Percentiles rank a stretch among this genome's conserved stretches.
Evolutionary conservation across 2,329 filamentous ascomycete genomes (phyloP).

Genomic region (Talaromyces islandicus): DNA sequence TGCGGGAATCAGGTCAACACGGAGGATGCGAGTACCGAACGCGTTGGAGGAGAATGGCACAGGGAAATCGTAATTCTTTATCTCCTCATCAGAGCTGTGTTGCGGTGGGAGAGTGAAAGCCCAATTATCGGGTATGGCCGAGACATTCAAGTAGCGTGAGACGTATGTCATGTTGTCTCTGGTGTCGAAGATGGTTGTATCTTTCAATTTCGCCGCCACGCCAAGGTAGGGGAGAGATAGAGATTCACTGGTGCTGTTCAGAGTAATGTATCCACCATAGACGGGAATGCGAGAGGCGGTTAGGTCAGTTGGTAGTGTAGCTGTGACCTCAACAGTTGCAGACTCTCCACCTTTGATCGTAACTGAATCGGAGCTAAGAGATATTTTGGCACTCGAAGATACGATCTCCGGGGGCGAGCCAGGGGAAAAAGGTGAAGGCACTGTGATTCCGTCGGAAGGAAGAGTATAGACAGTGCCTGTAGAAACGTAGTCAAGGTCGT

Average conservation of each 20-base stretch:
- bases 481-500: conserved; percentile 48
- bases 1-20: conserved; percentile 6
- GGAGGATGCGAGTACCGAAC: conserved; percentile 5
- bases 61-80: conserved; percentile 5
- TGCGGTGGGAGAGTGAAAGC: conserved; percentile 6
- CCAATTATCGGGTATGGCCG: neutral
- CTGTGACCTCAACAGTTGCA: conserved; percentile 16
- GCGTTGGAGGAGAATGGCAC: neutral
- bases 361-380: conserved; percentile 13
- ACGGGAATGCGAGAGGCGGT: conserved; percentile 21
- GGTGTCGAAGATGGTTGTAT: conserved; percentile 1
- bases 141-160: conserved; percentile 2
- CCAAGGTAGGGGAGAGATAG: conserved; percentile 28
- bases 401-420: conserved; percentile 9
- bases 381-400: conserved; percentile 5
- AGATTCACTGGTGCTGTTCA: conserved; percentile 18
- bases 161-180: conserved; percentile 1
- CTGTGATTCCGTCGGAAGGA: conserved; percentile 5
- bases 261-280: conserved; percentile 26
- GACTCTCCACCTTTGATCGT: conserved; percentile 15
- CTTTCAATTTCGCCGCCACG: conserved; percentile 14
- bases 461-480: conserved; percentile 51
- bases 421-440: conserved; percentile 4
- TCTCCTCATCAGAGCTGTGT: conserved; percentile 6
- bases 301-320: conserved; percentile 15